Conservation (phyloP, 2,329 filamentous ascomycete genomes). For the Diplodia seriata region DNA sequence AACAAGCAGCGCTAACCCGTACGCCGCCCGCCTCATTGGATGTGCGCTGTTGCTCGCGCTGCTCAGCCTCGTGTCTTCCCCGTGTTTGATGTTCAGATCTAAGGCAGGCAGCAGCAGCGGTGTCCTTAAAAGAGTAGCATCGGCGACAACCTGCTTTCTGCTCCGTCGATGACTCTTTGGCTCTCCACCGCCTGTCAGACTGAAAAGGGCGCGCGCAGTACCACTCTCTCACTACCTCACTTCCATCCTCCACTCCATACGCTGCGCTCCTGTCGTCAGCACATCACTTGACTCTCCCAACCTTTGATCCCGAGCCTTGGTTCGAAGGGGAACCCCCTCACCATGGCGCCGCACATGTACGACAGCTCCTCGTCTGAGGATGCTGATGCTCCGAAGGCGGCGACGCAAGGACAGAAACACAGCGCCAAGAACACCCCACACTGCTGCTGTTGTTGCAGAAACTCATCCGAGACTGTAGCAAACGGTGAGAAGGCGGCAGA, state of each 20-base stretch:
- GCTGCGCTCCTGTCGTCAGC: not conserved
- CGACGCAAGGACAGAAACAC: not conserved
- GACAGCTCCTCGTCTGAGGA: conserved; percentile 6
- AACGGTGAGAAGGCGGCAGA: conserved; percentile 1
- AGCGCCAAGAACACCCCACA: not conserved
- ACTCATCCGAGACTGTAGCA: not conserved
- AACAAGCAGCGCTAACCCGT: not conserved
- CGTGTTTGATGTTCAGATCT: conserved; percentile 5
- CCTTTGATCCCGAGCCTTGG: not conserved
- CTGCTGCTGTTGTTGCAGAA: not conserved
- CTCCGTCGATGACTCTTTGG: not conserved
- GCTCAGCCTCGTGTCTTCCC: conserved; percentile 9
- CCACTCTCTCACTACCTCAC: not conserved
- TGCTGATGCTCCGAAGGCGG: not conserved
- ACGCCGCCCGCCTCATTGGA: not conserved
- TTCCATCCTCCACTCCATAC: not conserved
- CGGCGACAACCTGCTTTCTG: conserved; percentile 1
- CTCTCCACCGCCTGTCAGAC: not conserved
- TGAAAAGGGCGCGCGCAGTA: not conserved
- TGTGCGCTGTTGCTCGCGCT: not conserved
- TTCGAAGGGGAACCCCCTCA: not conserved
- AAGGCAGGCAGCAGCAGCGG: conserved; percentile 22
- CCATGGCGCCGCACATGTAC: conserved; percentile 21
- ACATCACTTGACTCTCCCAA: not conserved
- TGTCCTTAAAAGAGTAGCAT: conserved; percentile 20